Evolutionary conservation across 2,329 filamentous ascomycete species (phyloP).

Genomic region (Aspergillus sp.): DNA sequence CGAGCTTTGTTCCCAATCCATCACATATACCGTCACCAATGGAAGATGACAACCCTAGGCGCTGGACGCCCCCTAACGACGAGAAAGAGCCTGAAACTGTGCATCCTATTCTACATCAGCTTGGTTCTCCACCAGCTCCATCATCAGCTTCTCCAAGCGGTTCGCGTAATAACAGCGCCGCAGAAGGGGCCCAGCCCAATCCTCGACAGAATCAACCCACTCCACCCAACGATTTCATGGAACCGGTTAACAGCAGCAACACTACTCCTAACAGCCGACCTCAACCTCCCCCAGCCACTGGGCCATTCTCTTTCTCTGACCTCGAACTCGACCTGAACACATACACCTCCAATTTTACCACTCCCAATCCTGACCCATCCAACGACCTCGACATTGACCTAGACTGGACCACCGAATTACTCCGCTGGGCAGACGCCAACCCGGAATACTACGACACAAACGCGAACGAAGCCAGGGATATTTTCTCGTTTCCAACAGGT

Average conservation of each 20-base stretch:
- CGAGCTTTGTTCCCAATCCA: slow-evolving; percentile 17
- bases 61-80: slow-evolving; percentile 14
- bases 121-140: neutral
- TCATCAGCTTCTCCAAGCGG: neutral
- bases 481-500: slow-evolving; percentile 23
- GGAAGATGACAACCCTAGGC: slow-evolving; percentile 4
- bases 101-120: neutral
- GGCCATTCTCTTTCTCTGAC: slow-evolving; percentile 15
- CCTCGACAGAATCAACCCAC: slow-evolving; percentile 16
- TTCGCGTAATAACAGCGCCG: neutral
- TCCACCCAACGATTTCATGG: slow-evolving; percentile 25
- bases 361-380: slow-evolving; percentile 10
- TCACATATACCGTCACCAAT: neutral
- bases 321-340: slow-evolving; percentile 27
- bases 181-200: neutral
- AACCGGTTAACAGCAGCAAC: slow-evolving; percentile 18
- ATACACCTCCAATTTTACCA: slow-evolving; percentile 19
- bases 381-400: slow-evolving; percentile 23
- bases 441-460: slow-evolving; percentile 10
- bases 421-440: slow-evolving; percentile 22
- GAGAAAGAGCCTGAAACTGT: slow-evolving; percentile 1
- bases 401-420: slow-evolving; percentile 33
- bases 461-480: slow-evolving; percentile 14
- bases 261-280: slow-evolving; percentile 2
- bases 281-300: neutral